Base-by-base conservation (phyloP, 2,329 filamentous ascomycete genomes). In the Eutypa lata region DNA sequence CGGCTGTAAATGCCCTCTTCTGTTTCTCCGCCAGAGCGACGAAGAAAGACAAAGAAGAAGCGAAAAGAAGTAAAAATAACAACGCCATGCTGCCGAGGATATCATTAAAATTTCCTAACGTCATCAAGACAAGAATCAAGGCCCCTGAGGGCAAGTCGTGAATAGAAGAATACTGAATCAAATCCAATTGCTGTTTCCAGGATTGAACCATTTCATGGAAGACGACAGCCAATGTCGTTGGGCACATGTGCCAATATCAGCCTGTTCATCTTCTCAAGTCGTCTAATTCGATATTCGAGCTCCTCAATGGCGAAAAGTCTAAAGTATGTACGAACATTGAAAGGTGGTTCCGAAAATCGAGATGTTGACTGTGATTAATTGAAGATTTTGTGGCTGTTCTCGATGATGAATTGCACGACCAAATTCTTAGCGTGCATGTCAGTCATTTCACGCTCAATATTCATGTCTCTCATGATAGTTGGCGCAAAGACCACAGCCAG, bases 401-500 rank as follows among this genome's bases (percentile, higher is more conserved):
- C 93, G 59, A 97, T 88, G 66, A 99, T 79, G 64, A 94, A 96
- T 73, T 96, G 92, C 60, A 97, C 87, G 6, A 91, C 91, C 58
- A 88, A 81, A 63, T 96, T 96, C 80, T 97, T 97, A 62, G 87
- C 83, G 68, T 94, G 89, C 79, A 96, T 96, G 68, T 99, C 94
- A 28, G 87, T 93, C 86, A 99, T 95, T 71, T 99, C 94, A 56
- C 91, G 86, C 70, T 96, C 91, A 56, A 97, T 82, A 65, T 88
- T 93, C 67, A 86, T 81, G 52, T 95, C 91, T 61, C 93, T 84
- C 90, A 99, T 96, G 62, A 99, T 95, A 1, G 94, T 99, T 7
- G 94, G 94, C 8, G 94, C 94, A 68, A 99, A 99, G 37, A 99
- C 94, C 42, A 99, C 94, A 3, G 94, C 91, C 56, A 97, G 76